These are phyloP conservation scores for Vitis hybrid DNA, from an alignment of 177 flowering plant species.

Conservation along the genomic window DNA sequence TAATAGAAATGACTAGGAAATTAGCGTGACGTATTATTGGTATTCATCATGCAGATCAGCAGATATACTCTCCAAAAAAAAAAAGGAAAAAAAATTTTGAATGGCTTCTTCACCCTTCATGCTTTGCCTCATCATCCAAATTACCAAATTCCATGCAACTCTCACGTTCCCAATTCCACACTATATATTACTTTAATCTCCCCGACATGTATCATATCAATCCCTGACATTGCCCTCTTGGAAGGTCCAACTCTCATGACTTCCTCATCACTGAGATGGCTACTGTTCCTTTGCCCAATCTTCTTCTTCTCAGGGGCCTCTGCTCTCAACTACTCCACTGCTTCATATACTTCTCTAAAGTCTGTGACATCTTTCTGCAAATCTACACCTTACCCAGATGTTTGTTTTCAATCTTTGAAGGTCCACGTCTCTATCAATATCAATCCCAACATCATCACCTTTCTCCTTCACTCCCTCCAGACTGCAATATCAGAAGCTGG, in stretches of 20 bases:
- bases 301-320: conserved; percentile 13
- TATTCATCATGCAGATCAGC: too few species aligned
- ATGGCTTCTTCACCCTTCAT: too few species aligned
- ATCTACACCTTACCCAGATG: conserved; percentile 63
- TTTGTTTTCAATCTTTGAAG: conserved; percentile 58
- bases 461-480: conserved; percentile 56
- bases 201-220: neutral
- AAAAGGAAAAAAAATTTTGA: too few species aligned
- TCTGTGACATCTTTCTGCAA: conserved; percentile 46
- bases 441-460: conserved; percentile 42
- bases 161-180: too few species aligned
- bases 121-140: too few species aligned
- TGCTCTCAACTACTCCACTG: conserved; percentile 11
- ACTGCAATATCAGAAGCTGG: conserved; percentile 47
- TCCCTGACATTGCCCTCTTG: too few species aligned
- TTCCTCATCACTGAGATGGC: conserved; percentile 6
- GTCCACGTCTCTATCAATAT: conserved; percentile 60
- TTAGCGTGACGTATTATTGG: too few species aligned
- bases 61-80: too few species aligned
- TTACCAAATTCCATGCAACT: too few species aligned
- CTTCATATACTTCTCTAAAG: conserved; percentile 9
- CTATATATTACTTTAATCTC: neutral
- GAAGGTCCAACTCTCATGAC: conserved; percentile 7
- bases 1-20: too few species aligned
- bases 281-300: conserved; percentile 16